Evolutionary conservation across 2,329 filamentous ascomycete species (phyloP).

Genomic region (Simplicillium sp.): DNA sequence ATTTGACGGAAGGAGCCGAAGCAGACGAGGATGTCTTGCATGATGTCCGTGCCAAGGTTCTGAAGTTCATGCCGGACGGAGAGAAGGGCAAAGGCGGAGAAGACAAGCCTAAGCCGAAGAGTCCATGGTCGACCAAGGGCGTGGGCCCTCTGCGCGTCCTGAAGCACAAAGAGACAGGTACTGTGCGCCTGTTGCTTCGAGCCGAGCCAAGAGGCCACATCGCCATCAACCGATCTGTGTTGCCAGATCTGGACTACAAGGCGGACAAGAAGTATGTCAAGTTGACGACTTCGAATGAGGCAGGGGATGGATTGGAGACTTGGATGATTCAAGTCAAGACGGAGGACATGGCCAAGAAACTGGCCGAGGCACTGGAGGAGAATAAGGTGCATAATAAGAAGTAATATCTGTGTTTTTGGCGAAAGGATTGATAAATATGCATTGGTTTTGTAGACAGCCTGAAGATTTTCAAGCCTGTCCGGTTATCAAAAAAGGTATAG

Average conservation of each 20-base stretch:
- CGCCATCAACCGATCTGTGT: conserved; percentile 59
- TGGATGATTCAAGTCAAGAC: conserved; percentile 68
- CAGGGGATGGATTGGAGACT: conserved; percentile 51
- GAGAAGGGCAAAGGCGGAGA: conserved; percentile 32
- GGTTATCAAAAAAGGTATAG: conserved; percentile 7
- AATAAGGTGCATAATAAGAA: conserved; percentile 49
- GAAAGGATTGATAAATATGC: conserved; percentile 5
- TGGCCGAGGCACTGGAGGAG: conserved; percentile 42
- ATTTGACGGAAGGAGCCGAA: conserved; percentile 58
- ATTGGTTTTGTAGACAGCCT: conserved; percentile 5
- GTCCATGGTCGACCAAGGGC: conserved; percentile 60
- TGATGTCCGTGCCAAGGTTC: conserved; percentile 61
- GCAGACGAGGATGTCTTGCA: conserved; percentile 62
- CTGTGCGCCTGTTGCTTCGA: conserved; percentile 60
- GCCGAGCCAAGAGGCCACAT: conserved; percentile 68
- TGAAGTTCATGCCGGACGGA: conserved; percentile 45
- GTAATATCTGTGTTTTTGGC: conserved; percentile 19
- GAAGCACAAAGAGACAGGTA: conserved; percentile 60
- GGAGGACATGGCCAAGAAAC: conserved; percentile 41
- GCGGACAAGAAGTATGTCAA: conserved; percentile 51
- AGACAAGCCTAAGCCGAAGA: conserved; percentile 36
- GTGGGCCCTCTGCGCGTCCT: conserved; percentile 64
- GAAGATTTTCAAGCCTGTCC: conserved; percentile 1
- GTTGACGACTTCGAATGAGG: conserved; percentile 45
- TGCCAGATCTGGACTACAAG: conserved; percentile 54